Percentiles rank a stretch among this genome's conserved stretches.
Conservation (phyloP, 139 green algal genomes). For the Picochlorum sp. region DNA sequence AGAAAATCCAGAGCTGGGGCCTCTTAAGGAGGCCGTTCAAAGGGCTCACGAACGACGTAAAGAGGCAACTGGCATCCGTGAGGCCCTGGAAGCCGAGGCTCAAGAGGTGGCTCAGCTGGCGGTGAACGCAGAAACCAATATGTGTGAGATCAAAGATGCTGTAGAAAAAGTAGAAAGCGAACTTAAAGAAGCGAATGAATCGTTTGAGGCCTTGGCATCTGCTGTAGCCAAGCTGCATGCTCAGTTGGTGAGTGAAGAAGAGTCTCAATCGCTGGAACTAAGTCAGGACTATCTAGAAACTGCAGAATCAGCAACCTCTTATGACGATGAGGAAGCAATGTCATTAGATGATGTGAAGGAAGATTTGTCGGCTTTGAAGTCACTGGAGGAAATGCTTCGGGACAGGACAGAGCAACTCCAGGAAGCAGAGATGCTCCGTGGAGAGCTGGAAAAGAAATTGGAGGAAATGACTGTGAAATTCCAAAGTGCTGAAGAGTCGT, state of each 20-base stretch:
- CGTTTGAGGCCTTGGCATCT: neutral
- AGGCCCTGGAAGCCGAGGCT: conserved; percentile 40
- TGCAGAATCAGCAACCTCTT: too few species aligned
- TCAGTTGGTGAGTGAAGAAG: too few species aligned
- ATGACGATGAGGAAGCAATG: neutral
- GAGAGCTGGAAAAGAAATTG: conserved; percentile 17
- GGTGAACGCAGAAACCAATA: conserved; percentile 25
- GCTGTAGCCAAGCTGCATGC: neutral
- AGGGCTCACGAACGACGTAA: conserved; percentile 13
- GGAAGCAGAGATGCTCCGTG: neutral
- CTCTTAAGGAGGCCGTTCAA: conserved; percentile 39
- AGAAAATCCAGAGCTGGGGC: conserved; percentile 33
- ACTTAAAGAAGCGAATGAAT: neutral
- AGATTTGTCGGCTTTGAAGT: neutral
- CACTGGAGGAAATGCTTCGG: conserved; percentile 19
- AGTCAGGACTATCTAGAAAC: too few species aligned
- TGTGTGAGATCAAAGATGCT: too few species aligned
- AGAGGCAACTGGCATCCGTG: conserved; percentile 21
- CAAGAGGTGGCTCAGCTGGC: conserved; percentile 49
- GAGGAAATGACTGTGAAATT: conserved; percentile 6
- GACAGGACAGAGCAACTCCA: conserved; percentile 10
- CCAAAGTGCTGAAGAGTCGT: conserved; percentile 3
- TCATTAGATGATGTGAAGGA: neutral
- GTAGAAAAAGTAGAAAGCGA: too few species aligned
- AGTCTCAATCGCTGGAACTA: too few species aligned